Evolutionary conservation across 2,329 filamentous ascomycete species (phyloP).

Genomic region (Leptodontidium sp.): DNA sequence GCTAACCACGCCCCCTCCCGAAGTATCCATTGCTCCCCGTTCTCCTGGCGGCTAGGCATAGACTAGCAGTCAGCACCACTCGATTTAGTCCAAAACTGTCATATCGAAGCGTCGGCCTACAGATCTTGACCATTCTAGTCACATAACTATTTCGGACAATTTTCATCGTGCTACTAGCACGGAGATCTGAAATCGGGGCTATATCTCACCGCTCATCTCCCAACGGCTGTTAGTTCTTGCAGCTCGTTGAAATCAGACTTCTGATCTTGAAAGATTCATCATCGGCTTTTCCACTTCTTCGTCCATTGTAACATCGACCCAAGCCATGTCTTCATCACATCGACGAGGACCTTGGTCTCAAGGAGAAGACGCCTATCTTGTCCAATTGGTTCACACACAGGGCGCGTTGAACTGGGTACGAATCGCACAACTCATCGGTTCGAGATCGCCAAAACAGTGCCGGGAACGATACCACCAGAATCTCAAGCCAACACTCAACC

Average conservation of each 20-base stretch:
- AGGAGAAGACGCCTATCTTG: constrained; percentile 75
- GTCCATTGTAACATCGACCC: neutral
- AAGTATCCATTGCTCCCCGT: constrained; percentile 10
- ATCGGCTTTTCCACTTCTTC: constrained; percentile 1
- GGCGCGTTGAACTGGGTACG: constrained; percentile 90
- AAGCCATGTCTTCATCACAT: constrained; percentile 52
- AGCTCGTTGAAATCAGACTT: constrained; percentile 1
- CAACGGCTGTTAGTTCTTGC: constrained; percentile 21
- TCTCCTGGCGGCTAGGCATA: constrained; percentile 19
- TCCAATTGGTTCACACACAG: constrained; percentile 74
- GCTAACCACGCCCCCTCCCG: constrained; percentile 16
- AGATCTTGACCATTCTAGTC: neutral
- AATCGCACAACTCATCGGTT: constrained; percentile 78
- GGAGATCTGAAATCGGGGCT: constrained; percentile 18
- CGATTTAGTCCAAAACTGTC: constrained; percentile 6
- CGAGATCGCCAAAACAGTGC: constrained; percentile 91
- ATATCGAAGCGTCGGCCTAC: constrained; percentile 14
- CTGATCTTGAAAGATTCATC: neutral
- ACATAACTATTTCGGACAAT: constrained; percentile 12
- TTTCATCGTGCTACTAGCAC: constrained; percentile 18
- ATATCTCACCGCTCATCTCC: constrained; percentile 23
- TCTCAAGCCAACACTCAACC: constrained; percentile 78
- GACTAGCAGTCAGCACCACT: neutral
- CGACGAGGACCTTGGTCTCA: constrained; percentile 86
- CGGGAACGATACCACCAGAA: constrained; percentile 95